Evolutionary conservation across 148 eudicot species (phyloP), one percentile per base, ranked within the genome.

Genomic region (Polygonum aviculare): DNA sequence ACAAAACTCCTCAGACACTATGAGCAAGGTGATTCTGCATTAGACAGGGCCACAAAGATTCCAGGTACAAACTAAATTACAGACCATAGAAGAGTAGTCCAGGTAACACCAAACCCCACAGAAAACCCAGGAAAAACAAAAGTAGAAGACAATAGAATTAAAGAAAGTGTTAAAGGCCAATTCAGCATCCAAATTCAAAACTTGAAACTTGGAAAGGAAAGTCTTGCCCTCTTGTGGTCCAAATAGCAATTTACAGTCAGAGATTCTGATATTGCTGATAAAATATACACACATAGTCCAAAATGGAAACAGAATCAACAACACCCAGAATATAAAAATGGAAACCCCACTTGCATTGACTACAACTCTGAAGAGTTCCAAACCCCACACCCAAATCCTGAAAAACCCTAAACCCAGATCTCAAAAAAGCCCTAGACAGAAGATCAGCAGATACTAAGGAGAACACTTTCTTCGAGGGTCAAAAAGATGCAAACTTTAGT

Each of bases 71-170:
- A 67, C 72, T 36, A 15, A 6, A 67, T 21, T 35, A 36, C 41
- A 67, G 38, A 67, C 72, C 72, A 41, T 67, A 67, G 72, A 35
- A 67, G 72, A 35, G 9, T 67, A 67, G 19, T 19, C 21, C 72
- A 67, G 72, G 21, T 36, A 15, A 14, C 72, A 67, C 44, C 72
- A 67, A 67, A 36, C 72, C 72, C 72, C 72, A 67, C 72, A 67
- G 44, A 67, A 15, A 5, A 65, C 41, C 41, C 67, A 59, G 33
- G 12, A 19, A 65, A 65, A 26, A 26, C 31, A 26, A 65, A 65
- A 65, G 70, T 35, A 65, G 70, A 67, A 5, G 44, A 67, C 8
- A 4, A 10, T 26, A 12, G 10, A 21, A 36, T 31, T 26, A 3
- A 63, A 67, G 38, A 35, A 4, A 67, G 18, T 14, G 47, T 1